phyloP scores from a whole-genome alignment of 257 asterid genomes.

The Solanum tacnaense region DNA sequence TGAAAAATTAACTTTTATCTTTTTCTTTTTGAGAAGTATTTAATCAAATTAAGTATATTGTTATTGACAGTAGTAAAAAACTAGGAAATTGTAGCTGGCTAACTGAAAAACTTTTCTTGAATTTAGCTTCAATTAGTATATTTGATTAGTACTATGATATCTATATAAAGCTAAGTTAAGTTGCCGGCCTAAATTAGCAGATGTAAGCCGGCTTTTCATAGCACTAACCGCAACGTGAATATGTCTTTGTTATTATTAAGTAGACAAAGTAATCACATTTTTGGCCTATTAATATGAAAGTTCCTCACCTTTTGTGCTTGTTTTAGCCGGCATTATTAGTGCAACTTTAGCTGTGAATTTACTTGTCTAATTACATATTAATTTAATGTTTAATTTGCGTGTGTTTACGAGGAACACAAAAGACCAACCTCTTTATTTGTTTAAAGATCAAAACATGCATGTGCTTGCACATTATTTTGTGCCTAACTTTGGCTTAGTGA shows the following conservation, averaged over 20 bases:
- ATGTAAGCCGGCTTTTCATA: slow-evolving; percentile 20
- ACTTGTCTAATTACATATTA: neutral
- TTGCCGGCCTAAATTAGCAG: slow-evolving; percentile 2
- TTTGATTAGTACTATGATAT: neutral
- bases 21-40: neutral
- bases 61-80: neutral
- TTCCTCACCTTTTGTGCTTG: slow-evolving; percentile 8
- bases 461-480: slow-evolving; percentile 54
- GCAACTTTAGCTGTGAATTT: slow-evolving; percentile 2
- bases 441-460: slow-evolving; percentile 12
- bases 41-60: neutral
- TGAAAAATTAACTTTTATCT: no score
- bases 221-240: slow-evolving; percentile 22
- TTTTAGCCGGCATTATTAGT: slow-evolving; percentile 29
- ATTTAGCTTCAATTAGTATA: neutral
- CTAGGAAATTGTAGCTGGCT: neutral
- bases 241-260: slow-evolving; percentile 16
- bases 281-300: neutral
- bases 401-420: neutral
- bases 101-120: neutral
- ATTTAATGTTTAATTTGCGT: neutral
- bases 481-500: slow-evolving; percentile 27
- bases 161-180: neutral
- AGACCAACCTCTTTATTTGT: neutral
- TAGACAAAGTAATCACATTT: neutral